Evolutionary conservation across 768 basidiomycete genomes (phyloP), one percentile per base, ranked within the genome.

Genomic region (Chalciporus sphaerocephalus): DNA sequence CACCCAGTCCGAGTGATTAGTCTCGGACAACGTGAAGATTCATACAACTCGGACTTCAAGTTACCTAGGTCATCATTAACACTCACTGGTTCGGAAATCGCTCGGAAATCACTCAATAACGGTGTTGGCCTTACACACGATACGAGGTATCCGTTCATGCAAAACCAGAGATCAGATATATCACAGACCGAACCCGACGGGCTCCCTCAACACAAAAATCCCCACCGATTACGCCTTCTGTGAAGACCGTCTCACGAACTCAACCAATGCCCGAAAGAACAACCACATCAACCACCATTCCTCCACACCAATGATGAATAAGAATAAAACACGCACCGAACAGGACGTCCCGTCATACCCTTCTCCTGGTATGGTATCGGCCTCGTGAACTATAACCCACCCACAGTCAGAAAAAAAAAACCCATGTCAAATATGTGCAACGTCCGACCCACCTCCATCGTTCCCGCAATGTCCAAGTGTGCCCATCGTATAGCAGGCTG

Each of bases 401-500:
- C 17, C 6, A 30, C 1, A 1, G 8, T 5, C 18, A 8, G 37
- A 35, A 39, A 38, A n/a, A 1, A 30, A 5, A 36, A 4, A 52
- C 27, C 1, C 46, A 53, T 10, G 44, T 44, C 30, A 50, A 49
- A 38, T 50, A n/a, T n/a, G n/a, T 44, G 21, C 35, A 42, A 10
- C 3, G 27, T 7, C 3, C n/a, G n/a, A 64, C 72, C 42, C 32
- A 80, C 79, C 67, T 89, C 86, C 85, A 87, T 87, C 15, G 76
- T 67, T 12, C 86, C 83, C 10, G 81, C 89, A 46, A 92, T 92
- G 57, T 94, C 92, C 34, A 92, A 66, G 63, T 93, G 92, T 1
- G 91, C 92, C 89, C 91, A 94, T 50, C 80, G 79, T 53, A 90
- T 66, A 11, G 68, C 62, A 5, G 79, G 71, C 5, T 71, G 71